Evolutionary conservation across 805 yeast genomes (phyloP), one percentile per base, ranked within the genome.

Genomic region (Ogataea corticis): DNA sequence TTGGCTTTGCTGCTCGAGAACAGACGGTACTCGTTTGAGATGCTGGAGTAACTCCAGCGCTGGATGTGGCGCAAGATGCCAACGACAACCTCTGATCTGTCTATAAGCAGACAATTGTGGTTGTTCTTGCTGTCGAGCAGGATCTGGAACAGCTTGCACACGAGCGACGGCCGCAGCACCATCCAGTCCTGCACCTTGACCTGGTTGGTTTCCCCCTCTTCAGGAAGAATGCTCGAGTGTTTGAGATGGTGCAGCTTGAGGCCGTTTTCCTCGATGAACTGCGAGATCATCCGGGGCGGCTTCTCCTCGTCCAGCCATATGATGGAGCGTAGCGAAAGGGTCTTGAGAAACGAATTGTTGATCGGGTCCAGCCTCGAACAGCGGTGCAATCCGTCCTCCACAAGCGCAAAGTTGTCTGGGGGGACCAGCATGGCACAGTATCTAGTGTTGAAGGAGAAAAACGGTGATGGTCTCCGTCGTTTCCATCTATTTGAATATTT

Each of bases 321-420:
- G 16, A 92, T 75, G 4, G 90, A 77, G 51, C 77, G 78, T 42
- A 92, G 71, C 21, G 75, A 71, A 23, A 92, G 71, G 0, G 96
- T 87, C 45, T 80, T 85, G 19, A 92, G 61, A 58, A 91, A 92
- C 21, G 94, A 85, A 46, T 83, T 73, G 62, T 87, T 84, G 46
- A 87, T 80, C 1, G 87, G 79, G 48, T 86, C 92, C 10, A 92
- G 66, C 55, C 82, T 81, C 4, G 94, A 77, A 57, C 97, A 87
- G 43, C 97, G 75, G 67, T 87, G 85, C 1, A 92, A 70, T 0
- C 96, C 96, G 19, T 84, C 83, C 66, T 94, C 97, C 3, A 91
- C 97, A 25, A 89, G 73, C 0, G 96, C 96, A 69, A 87, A 94
- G 61, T 87, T 87, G 39, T 89, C 92, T 1, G 99, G 98, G 1